A percentile compares a stretch with the other conserved stretches of the same genome.
Conservation (phyloP, 2,329 filamentous ascomycete genomes). For the Diplocarpon mali region DNA sequence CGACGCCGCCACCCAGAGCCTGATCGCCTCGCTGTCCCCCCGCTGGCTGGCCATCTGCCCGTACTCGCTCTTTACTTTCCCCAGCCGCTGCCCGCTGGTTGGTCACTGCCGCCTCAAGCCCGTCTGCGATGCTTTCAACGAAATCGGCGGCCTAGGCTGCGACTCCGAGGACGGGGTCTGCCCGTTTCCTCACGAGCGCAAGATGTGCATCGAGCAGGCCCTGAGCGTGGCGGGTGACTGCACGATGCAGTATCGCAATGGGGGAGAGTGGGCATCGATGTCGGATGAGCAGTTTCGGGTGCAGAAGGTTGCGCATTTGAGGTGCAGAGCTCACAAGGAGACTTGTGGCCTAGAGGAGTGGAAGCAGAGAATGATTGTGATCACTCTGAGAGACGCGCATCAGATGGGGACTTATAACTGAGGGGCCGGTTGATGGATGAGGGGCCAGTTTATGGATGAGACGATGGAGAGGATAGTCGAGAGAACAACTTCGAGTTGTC, state of each 20-base stretch:
- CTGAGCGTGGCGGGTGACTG: too few relatives aligned
- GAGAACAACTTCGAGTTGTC: too few relatives aligned
- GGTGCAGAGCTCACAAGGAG: background rate
- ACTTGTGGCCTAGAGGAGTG: background rate
- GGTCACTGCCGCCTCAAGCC: slow-evolving; percentile 2
- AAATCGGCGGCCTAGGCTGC: background rate
- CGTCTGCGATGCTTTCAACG: slow-evolving; percentile 8
- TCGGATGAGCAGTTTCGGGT: background rate
- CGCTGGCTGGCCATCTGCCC: slow-evolving; percentile 8
- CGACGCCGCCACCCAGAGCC: background rate
- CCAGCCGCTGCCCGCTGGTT: slow-evolving; percentile 1
- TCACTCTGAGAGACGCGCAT: slow-evolving; percentile 3
- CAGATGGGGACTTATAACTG: background rate
- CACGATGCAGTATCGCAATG: background rate
- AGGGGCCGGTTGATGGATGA: background rate
- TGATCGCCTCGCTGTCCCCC: slow-evolving; percentile 2
- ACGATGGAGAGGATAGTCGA: background rate
- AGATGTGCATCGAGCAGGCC: background rate
- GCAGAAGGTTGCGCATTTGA: background rate
- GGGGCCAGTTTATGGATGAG: too few relatives aligned
- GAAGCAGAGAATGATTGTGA: background rate
- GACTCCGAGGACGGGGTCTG: background rate
- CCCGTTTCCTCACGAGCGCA: background rate
- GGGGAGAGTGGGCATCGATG: background rate
- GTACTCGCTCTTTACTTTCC: slow-evolving; percentile 2